Percentiles rank a stretch among this genome's conserved stretches.
phyloP scores from a whole-genome alignment of 495 filamentous ascomycete genomes.

The Aspergillus conjunctus region DNA sequence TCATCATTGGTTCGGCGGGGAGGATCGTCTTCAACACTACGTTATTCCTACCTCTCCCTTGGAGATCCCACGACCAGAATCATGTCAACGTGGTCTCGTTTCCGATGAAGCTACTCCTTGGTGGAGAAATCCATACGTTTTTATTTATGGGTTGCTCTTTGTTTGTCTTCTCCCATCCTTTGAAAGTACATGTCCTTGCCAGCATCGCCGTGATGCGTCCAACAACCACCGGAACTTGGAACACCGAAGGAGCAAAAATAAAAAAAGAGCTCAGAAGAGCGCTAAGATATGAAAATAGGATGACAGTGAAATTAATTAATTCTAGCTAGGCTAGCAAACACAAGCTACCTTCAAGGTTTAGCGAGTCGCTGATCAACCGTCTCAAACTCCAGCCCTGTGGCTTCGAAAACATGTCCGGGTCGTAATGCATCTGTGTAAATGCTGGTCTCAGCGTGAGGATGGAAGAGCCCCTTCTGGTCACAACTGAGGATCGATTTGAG shows the following conservation, averaged over 20 bases:
- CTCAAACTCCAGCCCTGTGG: slow-evolving; percentile 70
- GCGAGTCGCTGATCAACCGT: slow-evolving; percentile 74
- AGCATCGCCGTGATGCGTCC: neutral
- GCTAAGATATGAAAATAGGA: neutral
- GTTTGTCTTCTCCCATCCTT: neutral
- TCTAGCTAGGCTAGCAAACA: slow-evolving; percentile 6
- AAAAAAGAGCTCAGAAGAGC: neutral
- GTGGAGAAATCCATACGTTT: no score
- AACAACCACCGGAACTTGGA: neutral
- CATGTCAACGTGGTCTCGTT: no score
- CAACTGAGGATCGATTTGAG: slow-evolving; percentile 78
- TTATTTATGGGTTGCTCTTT: neutral
- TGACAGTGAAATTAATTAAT: slow-evolving; percentile 6
- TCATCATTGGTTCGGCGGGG: slow-evolving; percentile 15
- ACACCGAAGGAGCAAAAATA: neutral
- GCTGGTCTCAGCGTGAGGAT: slow-evolving; percentile 70
- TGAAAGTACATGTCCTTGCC: neutral
- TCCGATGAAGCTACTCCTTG: no score
- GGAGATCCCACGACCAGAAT: no score
- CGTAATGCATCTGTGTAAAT: slow-evolving; percentile 83
- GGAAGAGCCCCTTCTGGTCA: slow-evolving; percentile 74
- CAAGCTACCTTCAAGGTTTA: slow-evolving; percentile 20
- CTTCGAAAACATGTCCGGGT: slow-evolving; percentile 86
- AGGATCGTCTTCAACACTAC: neutral
- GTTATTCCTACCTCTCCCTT: no score